Base-by-base conservation (phyloP, 139 green algal species). In the Chlorella sp. region DNA sequence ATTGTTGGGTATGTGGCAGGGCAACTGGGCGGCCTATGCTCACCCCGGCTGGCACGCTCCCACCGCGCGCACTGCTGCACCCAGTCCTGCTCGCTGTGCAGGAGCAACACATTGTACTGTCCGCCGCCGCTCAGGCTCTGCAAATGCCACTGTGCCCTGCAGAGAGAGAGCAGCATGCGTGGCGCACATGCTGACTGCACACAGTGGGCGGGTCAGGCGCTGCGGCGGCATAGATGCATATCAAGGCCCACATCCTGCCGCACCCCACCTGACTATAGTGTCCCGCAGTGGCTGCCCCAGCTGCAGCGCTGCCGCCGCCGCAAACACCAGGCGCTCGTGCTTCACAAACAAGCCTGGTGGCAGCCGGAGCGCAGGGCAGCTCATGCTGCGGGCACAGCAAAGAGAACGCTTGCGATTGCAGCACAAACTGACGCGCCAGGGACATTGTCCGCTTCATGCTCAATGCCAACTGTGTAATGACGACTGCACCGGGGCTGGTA, bases 311-410 rank as follows among this genome's bases (percentile, higher is more conserved):
- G 8, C 40, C 20, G 41, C 32, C 30, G 72, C 72, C 13, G 72
- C 72, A 56, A 78, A 56, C 43, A 41, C 72, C 43, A 78, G 44
- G 43, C 32, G 30, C 72, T 78, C 43, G 72, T 78, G 72, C 72
- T 78, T 78, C 43, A 56, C 72, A 56, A 78, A 34, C 43, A 78
- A 44, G 72, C 60, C 72, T 3, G 72, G 9, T 4, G 43, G 72
- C 43, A 78, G 13, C 13, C 36, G 36, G 41, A 48, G 41, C 36
- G 56, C 28, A 17, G 72, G 72, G 43, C 72, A 78, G 30, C 56
- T 32, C 1, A 60, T 60, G 72, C 72, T 26, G 44, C 24, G 69
- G 34, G n/a, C 2, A 1, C 14, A 26, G 34, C 32, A 43, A 41
- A 28, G 3, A 22, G 5, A 73, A 73, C 6, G 24, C 24, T 9